Conservation (phyloP, 2,329 filamentous ascomycete genomes). For the Aspergillus unguis region DNA sequence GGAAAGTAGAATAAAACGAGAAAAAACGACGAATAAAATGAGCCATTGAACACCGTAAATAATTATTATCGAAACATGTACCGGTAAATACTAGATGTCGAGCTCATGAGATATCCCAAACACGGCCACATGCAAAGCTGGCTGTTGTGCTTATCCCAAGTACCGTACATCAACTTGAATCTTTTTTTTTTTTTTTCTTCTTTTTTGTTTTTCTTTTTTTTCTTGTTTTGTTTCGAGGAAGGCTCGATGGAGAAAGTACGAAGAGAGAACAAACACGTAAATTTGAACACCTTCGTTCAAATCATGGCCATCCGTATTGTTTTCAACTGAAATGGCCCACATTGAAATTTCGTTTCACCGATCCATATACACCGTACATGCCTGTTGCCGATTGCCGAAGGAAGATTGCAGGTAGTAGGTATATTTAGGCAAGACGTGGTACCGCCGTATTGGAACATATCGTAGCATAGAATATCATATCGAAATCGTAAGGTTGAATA, state of each 20-base stretch:
- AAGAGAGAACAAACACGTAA: too few relatives aligned
- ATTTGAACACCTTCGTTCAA: too few relatives aligned
- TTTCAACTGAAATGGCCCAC: not conserved
- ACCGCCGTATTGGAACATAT: constrained; percentile 6
- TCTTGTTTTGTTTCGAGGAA: too few relatives aligned
- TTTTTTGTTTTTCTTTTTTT: too few relatives aligned
- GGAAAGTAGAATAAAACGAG: constrained; percentile 1
- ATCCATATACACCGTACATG: constrained; percentile 7
- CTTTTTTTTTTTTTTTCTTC: too few relatives aligned
- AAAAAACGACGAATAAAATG: not conserved
- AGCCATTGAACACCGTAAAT: too few relatives aligned
- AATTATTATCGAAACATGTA: too few relatives aligned
- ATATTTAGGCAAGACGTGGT: constrained; percentile 11
- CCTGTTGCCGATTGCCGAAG: not conserved
- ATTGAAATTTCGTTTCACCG: constrained; percentile 3
- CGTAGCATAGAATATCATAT: constrained; percentile 1
- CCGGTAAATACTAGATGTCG: not conserved
- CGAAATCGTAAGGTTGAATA: not conserved
- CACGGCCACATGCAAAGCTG: constrained; percentile 1
- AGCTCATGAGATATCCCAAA: constrained; percentile 5
- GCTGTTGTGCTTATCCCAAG: constrained; percentile 3
- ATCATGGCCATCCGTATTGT: not conserved
- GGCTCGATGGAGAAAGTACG: not conserved
- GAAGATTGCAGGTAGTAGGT: constrained; percentile 5
- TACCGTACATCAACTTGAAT: not conserved